Conservation (phyloP, 345 rosid genomes). For the Eucalyptus erythrocorys region DNA sequence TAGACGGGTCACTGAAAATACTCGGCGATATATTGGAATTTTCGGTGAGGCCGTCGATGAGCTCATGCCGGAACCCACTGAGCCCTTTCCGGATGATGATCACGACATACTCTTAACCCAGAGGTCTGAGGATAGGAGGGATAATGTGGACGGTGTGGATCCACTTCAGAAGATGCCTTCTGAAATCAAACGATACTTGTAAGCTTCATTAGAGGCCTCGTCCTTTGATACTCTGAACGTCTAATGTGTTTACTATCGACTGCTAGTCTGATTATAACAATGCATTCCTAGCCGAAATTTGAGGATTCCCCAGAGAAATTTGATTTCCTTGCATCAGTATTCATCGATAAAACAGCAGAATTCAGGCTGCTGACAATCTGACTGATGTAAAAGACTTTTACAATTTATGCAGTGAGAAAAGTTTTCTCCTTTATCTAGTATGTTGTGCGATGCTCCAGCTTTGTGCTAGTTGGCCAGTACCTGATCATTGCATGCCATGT, state of each 20-base stretch:
- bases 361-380: neutral
- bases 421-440: neutral
- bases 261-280: neutral
- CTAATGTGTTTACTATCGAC: neutral
- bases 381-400: neutral
- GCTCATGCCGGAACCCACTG: conserved; percentile 78
- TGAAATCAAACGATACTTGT: conserved; percentile 86
- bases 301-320: neutral
- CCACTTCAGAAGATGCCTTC: conserved; percentile 76
- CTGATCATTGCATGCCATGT: neutral
- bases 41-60: conserved; percentile 75
- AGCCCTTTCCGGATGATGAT: conserved; percentile 83
- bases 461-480: neutral
- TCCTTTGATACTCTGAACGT: neutral
- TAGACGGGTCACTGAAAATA: conserved; percentile 69
- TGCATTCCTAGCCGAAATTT: neutral
- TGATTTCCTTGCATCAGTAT: neutral
- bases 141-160: conserved; percentile 50
- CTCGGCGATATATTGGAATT: conserved; percentile 73
- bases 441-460: neutral
- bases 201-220: conserved; percentile 13
- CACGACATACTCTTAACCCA: conserved; percentile 86
- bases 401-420: neutral
- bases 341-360: neutral
- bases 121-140: conserved; percentile 61